Percentiles rank a stretch among this genome's conserved stretches.
These are phyloP conservation scores for Musa schizocarpa DNA, from an alignment of 176 grass and related monocot genomes.

Conservation along the genomic window DNA sequence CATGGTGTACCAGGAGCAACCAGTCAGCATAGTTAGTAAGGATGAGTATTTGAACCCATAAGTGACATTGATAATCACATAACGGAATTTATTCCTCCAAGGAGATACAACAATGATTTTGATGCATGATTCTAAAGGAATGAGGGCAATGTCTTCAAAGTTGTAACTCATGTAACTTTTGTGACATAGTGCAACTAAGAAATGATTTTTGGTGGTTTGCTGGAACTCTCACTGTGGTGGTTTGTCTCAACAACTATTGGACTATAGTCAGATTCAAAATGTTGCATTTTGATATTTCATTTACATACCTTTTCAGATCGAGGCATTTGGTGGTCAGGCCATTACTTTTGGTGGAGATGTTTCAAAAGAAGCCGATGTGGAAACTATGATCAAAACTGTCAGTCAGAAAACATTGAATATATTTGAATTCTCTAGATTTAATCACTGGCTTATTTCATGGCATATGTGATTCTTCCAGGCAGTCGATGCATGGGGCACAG, in stretches of 20 bases:
- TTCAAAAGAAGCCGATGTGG: conserved; percentile 93
- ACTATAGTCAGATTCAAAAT: not conserved
- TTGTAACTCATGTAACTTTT: not conserved
- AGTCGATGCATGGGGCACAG: conserved; percentile 81
- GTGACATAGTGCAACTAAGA: too few relatives aligned
- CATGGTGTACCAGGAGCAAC: not conserved
- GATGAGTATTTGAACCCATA: too few relatives aligned
- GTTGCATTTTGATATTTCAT: not conserved
- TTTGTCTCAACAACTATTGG: not conserved
- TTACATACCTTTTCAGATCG: conserved; percentile 41
- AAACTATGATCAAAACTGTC: conserved; percentile 92
- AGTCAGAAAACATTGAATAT: conserved; percentile 29
- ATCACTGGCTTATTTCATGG: conserved; percentile 1
- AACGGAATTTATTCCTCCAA: not conserved
- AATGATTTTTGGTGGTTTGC: too few relatives aligned
- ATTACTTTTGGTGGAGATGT: conserved; percentile 92
- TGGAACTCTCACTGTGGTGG: too few relatives aligned
- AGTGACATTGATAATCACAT: too few relatives aligned
- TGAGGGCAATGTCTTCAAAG: not conserved
- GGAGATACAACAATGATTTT: not conserved
- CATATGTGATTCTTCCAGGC: conserved; percentile 38
- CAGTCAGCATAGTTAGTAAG: not conserved
- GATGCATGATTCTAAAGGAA: not conserved
- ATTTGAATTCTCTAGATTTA: not conserved
- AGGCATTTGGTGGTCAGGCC: conserved; percentile 70